A percentile compares a stretch with the other conserved stretches of the same genome.
Evolutionary conservation across 495 filamentous ascomycete genomes (phyloP).

Genomic region (Glonium stellatum): DNA sequence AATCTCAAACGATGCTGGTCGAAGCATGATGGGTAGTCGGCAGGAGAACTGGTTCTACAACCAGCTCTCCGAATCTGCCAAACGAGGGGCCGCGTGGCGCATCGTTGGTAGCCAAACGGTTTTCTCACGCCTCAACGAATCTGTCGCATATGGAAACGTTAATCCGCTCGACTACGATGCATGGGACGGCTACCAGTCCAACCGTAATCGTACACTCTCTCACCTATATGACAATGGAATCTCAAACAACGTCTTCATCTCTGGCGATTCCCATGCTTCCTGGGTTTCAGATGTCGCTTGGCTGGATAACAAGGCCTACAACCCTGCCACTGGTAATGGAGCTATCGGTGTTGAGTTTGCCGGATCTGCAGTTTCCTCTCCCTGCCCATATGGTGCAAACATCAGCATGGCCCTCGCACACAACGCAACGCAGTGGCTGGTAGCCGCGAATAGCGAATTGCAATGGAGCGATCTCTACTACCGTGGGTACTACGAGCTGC

Average conservation of each 20-base stretch:
- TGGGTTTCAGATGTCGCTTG: slow-evolving; percentile 64
- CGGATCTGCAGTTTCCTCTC: slow-evolving; percentile 53
- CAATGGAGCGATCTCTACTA: slow-evolving; percentile 67
- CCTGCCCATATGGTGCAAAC: slow-evolving; percentile 45
- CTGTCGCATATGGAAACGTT: slow-evolving; percentile 39
- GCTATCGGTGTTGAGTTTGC: slow-evolving; percentile 61
- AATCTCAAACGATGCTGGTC: slow-evolving; percentile 50
- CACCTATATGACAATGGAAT: slow-evolving; percentile 56
- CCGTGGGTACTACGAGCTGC: slow-evolving; percentile 44
- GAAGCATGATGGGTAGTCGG: slow-evolving; percentile 55
- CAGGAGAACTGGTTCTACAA: slow-evolving; percentile 67
- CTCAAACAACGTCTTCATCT: slow-evolving; percentile 58
- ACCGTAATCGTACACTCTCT: slow-evolving; percentile 55
- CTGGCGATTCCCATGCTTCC: slow-evolving; percentile 57
- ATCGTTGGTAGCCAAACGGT: slow-evolving; percentile 60
- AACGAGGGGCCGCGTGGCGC: slow-evolving; percentile 54
- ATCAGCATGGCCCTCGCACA: slow-evolving; percentile 41
- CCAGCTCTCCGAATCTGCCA: slow-evolving; percentile 45
- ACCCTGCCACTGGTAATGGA: slow-evolving; percentile 49
- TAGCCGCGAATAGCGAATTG: slow-evolving; percentile 49
- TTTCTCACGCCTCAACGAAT: slow-evolving; percentile 51
- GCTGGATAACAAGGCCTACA: slow-evolving; percentile 50
- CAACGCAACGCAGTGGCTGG: slow-evolving; percentile 37
- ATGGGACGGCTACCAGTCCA: slow-evolving; percentile 59
- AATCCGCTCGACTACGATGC: slow-evolving; percentile 53